Percentiles rank a stretch among this genome's conserved stretches.
Conservation (phyloP, 2,329 filamentous ascomycete genomes). For the Aureobasidium uvarum region DNA sequence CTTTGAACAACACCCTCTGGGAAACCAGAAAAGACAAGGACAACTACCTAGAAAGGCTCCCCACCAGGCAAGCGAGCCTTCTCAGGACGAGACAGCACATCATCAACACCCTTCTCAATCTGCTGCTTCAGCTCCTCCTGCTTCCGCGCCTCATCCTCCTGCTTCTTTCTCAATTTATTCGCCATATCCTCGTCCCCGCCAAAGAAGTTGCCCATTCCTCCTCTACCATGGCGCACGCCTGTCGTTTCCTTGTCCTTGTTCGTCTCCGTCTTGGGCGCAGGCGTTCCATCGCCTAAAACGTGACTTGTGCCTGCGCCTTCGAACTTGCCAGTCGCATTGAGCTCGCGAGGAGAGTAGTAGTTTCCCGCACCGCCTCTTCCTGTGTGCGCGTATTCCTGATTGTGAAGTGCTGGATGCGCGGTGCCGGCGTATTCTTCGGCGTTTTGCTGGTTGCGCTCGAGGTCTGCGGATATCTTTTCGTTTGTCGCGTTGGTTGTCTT, state of each 20-base stretch:
- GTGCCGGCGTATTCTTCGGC: constrained; percentile 29
- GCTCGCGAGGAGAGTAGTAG: constrained; percentile 46
- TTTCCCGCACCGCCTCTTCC: constrained; percentile 50
- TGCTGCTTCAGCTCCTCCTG: constrained; percentile 36
- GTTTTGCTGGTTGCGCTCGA: constrained; percentile 41
- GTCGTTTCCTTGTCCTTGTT: neutral
- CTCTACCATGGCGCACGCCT: constrained; percentile 38
- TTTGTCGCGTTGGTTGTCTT: constrained; percentile 28
- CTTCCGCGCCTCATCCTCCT: constrained; percentile 35
- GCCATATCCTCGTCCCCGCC: constrained; percentile 39
- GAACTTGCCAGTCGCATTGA: constrained; percentile 44
- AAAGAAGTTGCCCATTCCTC: constrained; percentile 51
- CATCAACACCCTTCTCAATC: constrained; percentile 45
- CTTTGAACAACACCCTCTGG: neutral
- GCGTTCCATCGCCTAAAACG: constrained; percentile 31
- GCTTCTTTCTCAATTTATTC: constrained; percentile 32
- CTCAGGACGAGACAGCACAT: constrained; percentile 42
- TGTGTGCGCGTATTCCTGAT: constrained; percentile 45
- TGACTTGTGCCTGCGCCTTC: constrained; percentile 30
- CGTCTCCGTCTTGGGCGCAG: neutral
- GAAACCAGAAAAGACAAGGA: neutral
- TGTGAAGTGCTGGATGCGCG: constrained; percentile 27
- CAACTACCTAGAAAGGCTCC: constrained; percentile 31
- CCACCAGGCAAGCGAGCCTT: constrained; percentile 42
- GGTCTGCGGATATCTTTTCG: constrained; percentile 38